A percentile compares a stretch with the other conserved stretches of the same genome.
Conservation (phyloP, 768 basidiomycete genomes). For the Leccinum arenicola region DNA sequence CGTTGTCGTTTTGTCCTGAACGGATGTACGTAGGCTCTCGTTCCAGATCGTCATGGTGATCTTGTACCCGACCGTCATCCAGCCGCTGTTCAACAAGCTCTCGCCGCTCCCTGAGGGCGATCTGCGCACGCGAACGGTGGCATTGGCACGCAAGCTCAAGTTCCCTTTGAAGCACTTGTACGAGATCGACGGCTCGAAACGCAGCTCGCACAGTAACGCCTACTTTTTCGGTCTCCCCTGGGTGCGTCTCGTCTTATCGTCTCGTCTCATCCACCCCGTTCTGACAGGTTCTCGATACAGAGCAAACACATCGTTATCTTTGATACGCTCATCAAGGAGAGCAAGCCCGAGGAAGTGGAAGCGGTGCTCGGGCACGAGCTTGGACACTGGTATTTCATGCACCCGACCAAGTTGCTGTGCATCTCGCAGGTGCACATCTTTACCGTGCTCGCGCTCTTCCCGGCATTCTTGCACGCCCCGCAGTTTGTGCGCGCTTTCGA, state of each 20-base stretch:
- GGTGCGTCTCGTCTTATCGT: constrained; percentile 41
- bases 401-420: constrained; percentile 85
- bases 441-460: constrained; percentile 81
- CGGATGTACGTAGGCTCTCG: constrained; percentile 48
- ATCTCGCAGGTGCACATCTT: constrained; percentile 89
- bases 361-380: constrained; percentile 98
- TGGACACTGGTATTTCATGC: constrained; percentile 92
- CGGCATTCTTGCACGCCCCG: constrained; percentile 82
- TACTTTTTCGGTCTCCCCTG: constrained; percentile 98
- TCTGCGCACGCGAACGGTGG: constrained; percentile 73
- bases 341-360: constrained; percentile 88
- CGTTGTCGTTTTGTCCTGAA: not conserved
- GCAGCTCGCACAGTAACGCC: constrained; percentile 95
- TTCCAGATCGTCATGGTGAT: constrained; percentile 86
- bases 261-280: not conserved
- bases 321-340: constrained; percentile 93
- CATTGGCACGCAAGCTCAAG: constrained; percentile 72
- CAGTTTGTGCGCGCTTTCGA: constrained; percentile 79
- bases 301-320: constrained; percentile 96
- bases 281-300: constrained; percentile 31
- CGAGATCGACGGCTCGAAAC: constrained; percentile 96
- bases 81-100: constrained; percentile 96
- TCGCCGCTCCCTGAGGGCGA: constrained; percentile 80
- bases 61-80: constrained; percentile 82
- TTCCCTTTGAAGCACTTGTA: constrained; percentile 95